Percentiles rank a stretch among this genome's conserved stretches.
Conservation (phyloP, 2,329 filamentous ascomycete genomes). For the Xylariaceae sp. region DNA sequence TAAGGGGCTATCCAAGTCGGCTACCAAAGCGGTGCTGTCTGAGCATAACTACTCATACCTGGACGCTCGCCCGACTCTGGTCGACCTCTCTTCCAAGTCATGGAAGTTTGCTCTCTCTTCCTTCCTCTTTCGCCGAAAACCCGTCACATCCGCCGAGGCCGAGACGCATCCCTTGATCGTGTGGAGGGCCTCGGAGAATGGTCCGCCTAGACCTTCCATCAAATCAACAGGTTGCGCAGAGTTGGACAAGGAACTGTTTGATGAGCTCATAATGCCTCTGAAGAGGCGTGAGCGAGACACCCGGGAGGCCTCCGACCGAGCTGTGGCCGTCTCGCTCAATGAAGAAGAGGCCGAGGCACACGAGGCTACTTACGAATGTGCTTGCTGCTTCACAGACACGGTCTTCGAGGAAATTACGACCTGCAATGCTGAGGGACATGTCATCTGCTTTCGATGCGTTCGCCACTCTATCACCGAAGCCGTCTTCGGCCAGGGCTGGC, state of each 20-base stretch:
- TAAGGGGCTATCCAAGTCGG: conserved; percentile 62
- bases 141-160: conserved; percentile 43
- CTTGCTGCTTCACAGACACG: conserved; percentile 66
- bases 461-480: conserved; percentile 77
- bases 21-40: conserved; percentile 70
- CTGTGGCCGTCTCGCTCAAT: conserved; percentile 47
- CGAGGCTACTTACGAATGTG: conserved; percentile 59
- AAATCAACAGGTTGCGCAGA: conserved; percentile 59
- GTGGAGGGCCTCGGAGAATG: conserved; percentile 50
- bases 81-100: conserved; percentile 61
- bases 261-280: conserved; percentile 48
- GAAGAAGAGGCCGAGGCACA: conserved; percentile 50
- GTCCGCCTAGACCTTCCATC: conserved; percentile 52
- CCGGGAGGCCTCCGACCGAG: conserved; percentile 44
- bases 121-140: conserved; percentile 60
- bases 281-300: conserved; percentile 34
- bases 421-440: conserved; percentile 62
- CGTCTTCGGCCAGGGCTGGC: conserved; percentile 89
- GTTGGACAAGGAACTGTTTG: conserved; percentile 54
- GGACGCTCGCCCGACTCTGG: conserved; percentile 60
- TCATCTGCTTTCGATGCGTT: conserved; percentile 77
- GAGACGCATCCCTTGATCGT: conserved; percentile 56
- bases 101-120: conserved; percentile 70
- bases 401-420: conserved; percentile 67
- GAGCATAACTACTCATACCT: conserved; percentile 76